Evolutionary conservation across 768 basidiomycete species (phyloP), one percentile per base, ranked within the genome.

Genomic region (Psilocybe cyanescens): DNA sequence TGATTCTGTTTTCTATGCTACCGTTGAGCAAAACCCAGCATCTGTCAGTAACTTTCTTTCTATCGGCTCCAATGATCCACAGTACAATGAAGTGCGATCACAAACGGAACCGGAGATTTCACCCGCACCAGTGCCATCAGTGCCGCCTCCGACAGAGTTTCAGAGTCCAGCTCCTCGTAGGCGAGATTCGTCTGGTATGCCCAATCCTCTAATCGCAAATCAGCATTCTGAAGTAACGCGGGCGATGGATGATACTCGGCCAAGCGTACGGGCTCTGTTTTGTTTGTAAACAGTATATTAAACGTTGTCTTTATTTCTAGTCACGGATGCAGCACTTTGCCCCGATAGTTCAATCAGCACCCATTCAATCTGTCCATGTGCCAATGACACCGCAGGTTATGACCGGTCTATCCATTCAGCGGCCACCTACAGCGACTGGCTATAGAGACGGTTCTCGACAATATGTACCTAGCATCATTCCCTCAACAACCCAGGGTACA

Each of bases 371-470:
- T 14, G 6, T n/a, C 4, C 41, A 53, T 17, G 33, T 50, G 1
- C 17, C 49, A 35, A 39, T 31, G 29, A 46, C 39, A 24, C 41
- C 44, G 30, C 50, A 39, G 5, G 12, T 39, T 39, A 41, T 41
- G 19, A 48, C 8, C 6, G 61, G 54, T 3, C 50, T 33, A 3
- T 56, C 53, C n/a, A 58, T 52, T 5, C 56, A 51, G 19, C 64
- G 48, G 17, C 53, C 58, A 19, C 52, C 62, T 31, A 59, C 58
- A 11, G 39, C 53, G 2, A 30, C 31, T 47, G 58, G 29, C 6
- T 53, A 55, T 46, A 59, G 50, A 47, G 37, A 53, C n/a, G 33
- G 4, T 19, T 17, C 37, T n/a, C 53, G 55, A 30, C 55, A 33
- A 57, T 19, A 30, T 33, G 19, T 55, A 17, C 29, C 19, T 29